Conservation (phyloP, 305 asterid species). For the Ajuga reptans region DNA sequence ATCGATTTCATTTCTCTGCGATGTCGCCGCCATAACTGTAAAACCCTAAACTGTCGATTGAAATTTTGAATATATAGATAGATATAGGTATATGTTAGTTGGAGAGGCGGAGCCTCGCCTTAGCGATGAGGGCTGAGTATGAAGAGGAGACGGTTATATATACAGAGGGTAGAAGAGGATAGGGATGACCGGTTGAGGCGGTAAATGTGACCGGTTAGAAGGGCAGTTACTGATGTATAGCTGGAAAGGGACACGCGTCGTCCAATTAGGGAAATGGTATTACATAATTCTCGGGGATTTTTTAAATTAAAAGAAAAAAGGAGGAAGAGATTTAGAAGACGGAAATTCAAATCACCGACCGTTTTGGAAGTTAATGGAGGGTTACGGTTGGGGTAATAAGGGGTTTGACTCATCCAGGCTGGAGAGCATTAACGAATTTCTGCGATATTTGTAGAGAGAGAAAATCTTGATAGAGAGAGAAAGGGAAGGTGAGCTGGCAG, state of each 20-base stretch:
- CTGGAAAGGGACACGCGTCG: constrained; percentile 68
- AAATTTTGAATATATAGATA: no score
- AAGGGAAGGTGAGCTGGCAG: constrained; percentile 24
- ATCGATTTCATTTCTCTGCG: constrained; percentile 26
- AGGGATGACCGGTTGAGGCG: constrained; percentile 44
- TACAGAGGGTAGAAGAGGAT: constrained; percentile 27
- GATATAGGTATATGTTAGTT: no score
- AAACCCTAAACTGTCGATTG: not conserved
- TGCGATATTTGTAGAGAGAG: constrained; percentile 20
- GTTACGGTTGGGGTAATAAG: constrained; percentile 25
- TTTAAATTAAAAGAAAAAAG: not conserved
- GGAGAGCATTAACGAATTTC: constrained; percentile 36
- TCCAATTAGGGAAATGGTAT: not conserved
- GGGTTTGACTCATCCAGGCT: constrained; percentile 51
- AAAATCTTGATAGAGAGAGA: constrained; percentile 13
- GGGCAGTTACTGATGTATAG: constrained; percentile 54
- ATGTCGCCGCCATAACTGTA: constrained; percentile 16
- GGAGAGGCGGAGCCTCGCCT: constrained; percentile 66
- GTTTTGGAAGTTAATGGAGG: constrained; percentile 61
- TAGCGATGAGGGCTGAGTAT: constrained; percentile 20
- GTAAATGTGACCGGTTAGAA: constrained; percentile 22
- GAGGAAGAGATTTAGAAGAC: constrained; percentile 8
- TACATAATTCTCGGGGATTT: not conserved
- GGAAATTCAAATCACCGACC: constrained; percentile 59
- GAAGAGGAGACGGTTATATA: constrained; percentile 27